Base-by-base conservation (phyloP, 768 basidiomycete species). In the Gyrodon lividus region DNA sequence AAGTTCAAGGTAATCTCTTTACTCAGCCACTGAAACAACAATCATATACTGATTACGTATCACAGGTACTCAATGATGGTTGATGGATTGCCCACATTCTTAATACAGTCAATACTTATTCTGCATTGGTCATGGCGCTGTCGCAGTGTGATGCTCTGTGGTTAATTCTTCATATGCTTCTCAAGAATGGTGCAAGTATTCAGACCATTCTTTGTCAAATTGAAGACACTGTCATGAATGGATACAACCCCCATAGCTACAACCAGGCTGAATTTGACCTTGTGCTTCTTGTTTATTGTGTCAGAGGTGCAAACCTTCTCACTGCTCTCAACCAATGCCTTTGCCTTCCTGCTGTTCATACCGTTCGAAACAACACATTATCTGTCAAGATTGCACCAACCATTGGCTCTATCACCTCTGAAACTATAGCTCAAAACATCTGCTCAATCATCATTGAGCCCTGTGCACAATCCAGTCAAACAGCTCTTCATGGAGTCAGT, bases 281-380 rank as follows among this genome's bases (percentile, higher is more conserved):
- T 16, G 37, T 56, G 2, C 34, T 53, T 2, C 45, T 62, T 13
- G 31, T 55, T 6, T 52, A 45, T 23, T 24, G 44, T 6, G 41
- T 60, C 9, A 59, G 59, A 13, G 61, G 59, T 4, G 40, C 49
- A 4, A 50, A 47, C 12, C 46, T 60, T 1, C 43, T 60, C 4
- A 54, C 58, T 31, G 54, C 59, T 6, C 38, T 60, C 31, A 60
- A 51, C 46, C 57, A 58, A 23, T 41, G 35, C 12, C 19, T 56
- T 16, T 41, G 23, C 5, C 35, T 60, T 22, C 59, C 57, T 5
- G 56, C 61, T 13, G 28, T 62, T 14, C 43, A 49, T 12, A 22
- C 51, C 17, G 19, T 56, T 12, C 34, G 13, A 3, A 31, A 39
- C 13, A 10, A 9, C 23, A 5, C 14, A 26, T 17, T 8, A 40